phyloP scores from a whole-genome alignment of 2,329 filamentous ascomycete genomes.

The Pestalotiopsis sp. region DNA sequence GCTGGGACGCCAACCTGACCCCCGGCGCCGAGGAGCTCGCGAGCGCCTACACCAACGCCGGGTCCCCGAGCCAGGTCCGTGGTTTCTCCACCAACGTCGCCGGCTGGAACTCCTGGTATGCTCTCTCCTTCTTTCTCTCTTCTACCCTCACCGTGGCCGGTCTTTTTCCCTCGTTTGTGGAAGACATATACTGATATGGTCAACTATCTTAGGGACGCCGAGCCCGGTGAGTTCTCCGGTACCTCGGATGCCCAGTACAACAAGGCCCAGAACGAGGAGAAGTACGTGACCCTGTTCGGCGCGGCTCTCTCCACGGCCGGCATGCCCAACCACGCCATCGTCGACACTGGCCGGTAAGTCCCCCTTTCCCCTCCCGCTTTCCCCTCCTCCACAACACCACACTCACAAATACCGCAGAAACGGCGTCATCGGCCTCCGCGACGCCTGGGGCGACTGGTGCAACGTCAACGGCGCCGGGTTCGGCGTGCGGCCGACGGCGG shows the following conservation, averaged over 20 bases:
- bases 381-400: too few relatives aligned
- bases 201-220: conserved; percentile 23
- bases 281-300: conserved; percentile 68
- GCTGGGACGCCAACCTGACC: conserved; percentile 57
- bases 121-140: background rate
- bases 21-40: conserved; percentile 52
- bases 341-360: conserved; percentile 31
- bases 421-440: conserved; percentile 50
- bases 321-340: conserved; percentile 41
- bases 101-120: conserved; percentile 56
- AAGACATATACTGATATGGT: conserved; percentile 3
- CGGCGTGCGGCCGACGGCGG: conserved; percentile 55
- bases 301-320: conserved; percentile 56
- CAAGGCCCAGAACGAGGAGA: conserved; percentile 55
- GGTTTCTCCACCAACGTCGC: conserved; percentile 60
- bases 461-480: conserved; percentile 61
- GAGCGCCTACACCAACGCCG: conserved; percentile 52
- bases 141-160: too few relatives aligned
- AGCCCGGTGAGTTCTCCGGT: conserved; percentile 32
- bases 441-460: conserved; percentile 63
- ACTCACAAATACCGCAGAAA: too few relatives aligned
- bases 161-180: too few relatives aligned
- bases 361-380: background rate
- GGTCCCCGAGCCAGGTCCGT: conserved; percentile 52
- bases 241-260: conserved; percentile 44